Base-by-base conservation (phyloP, 2,329 filamentous ascomycete genomes). In the Stemphylium beticola region DNA sequence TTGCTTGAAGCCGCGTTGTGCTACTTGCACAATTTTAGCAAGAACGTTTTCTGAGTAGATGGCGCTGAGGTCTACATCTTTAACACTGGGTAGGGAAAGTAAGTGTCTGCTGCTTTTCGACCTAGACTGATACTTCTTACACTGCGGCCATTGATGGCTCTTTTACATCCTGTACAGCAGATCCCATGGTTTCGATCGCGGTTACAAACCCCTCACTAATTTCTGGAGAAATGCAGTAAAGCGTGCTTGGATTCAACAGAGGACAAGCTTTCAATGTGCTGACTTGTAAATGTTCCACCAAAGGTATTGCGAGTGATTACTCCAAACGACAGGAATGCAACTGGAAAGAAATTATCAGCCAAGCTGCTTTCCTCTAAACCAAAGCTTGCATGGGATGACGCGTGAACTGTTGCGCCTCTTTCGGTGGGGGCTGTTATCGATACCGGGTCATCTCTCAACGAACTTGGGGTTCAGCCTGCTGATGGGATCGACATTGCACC, bases 11-110 rank as follows among this genome's bases (percentile, higher is more conserved):
- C 66, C 69, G 52, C 63, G 59, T 44, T 68, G 68, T 3, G 72
- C 71, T 18, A 73, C 72, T 57, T 74, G 72, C 4, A 72, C 44
- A 8, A 74, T 60, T 33, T 74, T 74, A 15, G 69, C 71, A 32
- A 53, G 47, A 0, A 67, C 63, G 44, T 68, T 74, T 40, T 73
- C 68, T 0, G 69, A 66, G 42, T 64, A 74, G 7, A 71, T 46
- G n/a, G 61, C 58, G 37, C 58, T 59, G 12, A 74, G 50, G 33
- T 74, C 60, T 17, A 71, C 44, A 9, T 65, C 68, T 43, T 57
- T 71, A 2, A 69, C 58, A 20, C 68, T 70, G 22, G 14, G 2
- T 12, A 18, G 17, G 7, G 51, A 31, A 4, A 14, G 31, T 45
- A 3, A 31, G 8, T n/a, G n/a, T 7, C 15, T n/a, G 17, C 4